Evolutionary conservation across 805 yeast genomes (phyloP).

Genomic region (Saturnispora silvae): DNA sequence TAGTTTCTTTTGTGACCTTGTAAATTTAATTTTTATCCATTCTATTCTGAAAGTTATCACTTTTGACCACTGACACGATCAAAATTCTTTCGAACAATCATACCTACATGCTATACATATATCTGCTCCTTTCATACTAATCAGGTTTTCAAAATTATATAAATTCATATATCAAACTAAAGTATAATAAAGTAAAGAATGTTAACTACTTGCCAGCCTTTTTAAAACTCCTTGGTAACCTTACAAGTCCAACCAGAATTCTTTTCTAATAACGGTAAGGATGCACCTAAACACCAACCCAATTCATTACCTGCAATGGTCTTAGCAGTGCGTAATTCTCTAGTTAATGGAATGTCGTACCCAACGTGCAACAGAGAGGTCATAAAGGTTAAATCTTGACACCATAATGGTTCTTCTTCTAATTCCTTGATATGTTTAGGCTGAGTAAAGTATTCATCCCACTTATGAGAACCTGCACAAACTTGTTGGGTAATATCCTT

Average conservation of each 20-base stretch:
- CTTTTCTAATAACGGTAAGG: constrained; percentile 75
- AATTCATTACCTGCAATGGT: constrained; percentile 81
- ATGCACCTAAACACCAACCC: constrained; percentile 99
- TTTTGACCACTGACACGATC: too few species aligned
- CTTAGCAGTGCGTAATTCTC: constrained; percentile 89
- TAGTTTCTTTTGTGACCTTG: too few species aligned
- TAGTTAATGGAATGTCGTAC: constrained; percentile 80
- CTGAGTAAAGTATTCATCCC: constrained; percentile 58
- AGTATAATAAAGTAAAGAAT: too few species aligned
- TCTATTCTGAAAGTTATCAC: too few species aligned
- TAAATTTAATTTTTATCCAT: too few species aligned
- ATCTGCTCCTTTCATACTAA: too few species aligned
- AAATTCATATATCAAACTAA: too few species aligned
- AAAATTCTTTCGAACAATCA: too few species aligned
- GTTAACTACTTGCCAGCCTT: too few species aligned
- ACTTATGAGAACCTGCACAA: constrained; percentile 70
- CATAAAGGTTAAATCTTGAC: constrained; percentile 85
- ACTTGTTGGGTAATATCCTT: constrained; percentile 72
- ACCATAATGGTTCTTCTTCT: constrained; percentile 82
- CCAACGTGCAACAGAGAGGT: constrained; percentile 89
- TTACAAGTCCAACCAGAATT: constrained; percentile 63
- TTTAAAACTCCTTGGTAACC: constrained; percentile 24
- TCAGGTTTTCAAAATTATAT: too few species aligned
- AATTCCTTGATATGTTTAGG: constrained; percentile 59
- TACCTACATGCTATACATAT: too few species aligned